These are phyloP conservation scores for Penicillium herquei DNA, from an alignment of 495 filamentous ascomycete genomes.

Conservation along the genomic window DNA sequence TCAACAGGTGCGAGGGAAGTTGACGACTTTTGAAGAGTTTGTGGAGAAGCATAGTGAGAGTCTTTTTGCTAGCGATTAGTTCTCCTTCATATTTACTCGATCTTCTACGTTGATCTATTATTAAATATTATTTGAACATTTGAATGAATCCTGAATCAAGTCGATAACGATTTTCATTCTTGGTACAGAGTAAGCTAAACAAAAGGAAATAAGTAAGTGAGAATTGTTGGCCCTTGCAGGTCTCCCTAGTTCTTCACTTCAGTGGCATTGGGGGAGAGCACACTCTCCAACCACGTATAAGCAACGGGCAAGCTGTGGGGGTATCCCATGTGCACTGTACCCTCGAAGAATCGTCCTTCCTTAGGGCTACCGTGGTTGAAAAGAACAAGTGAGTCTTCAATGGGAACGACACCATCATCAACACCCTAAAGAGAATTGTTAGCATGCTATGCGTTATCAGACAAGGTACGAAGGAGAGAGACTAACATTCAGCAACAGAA, in stretches of 20 bases:
- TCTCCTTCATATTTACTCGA: background rate
- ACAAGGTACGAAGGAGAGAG: background rate
- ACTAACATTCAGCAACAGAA: constrained; percentile 68
- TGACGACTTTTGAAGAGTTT: constrained; percentile 48
- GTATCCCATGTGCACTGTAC: constrained; percentile 65
- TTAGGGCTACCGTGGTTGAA: constrained; percentile 72
- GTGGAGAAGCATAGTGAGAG: constrained; percentile 32
- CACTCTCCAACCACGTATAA: constrained; percentile 39
- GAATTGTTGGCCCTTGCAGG: too few species aligned
- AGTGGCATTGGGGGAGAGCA: constrained; percentile 23
- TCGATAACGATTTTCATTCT: too few species aligned
- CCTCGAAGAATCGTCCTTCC: constrained; percentile 65
- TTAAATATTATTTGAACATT: too few species aligned
- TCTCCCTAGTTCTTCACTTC: constrained; percentile 24
- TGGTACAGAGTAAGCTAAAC: too few species aligned
- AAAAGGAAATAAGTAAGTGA: too few species aligned
- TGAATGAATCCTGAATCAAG: too few species aligned
- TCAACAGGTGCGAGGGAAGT: constrained; percentile 34
- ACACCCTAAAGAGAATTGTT: constrained; percentile 49
- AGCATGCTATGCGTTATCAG: constrained; percentile 10
- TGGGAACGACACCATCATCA: constrained; percentile 71
- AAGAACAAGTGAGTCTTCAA: constrained; percentile 69
- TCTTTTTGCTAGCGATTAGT: background rate
- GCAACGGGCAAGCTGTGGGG: constrained; percentile 42
- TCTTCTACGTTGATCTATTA: too few species aligned